Evolutionary conservation across 1,284 basidiomycete species (phyloP).

Genomic region (Leccinum subfulvum): DNA sequence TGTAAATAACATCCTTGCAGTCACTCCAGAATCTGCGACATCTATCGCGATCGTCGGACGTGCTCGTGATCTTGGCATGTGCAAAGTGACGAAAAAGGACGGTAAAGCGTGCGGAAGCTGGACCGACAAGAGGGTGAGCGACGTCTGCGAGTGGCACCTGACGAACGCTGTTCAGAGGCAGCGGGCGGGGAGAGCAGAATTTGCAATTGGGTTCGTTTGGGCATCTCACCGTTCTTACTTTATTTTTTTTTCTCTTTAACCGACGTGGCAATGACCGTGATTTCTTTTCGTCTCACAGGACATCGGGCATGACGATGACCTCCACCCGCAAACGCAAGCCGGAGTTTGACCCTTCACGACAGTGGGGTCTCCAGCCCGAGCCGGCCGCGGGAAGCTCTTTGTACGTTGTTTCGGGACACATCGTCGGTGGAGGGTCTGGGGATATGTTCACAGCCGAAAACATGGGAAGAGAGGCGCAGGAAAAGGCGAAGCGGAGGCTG

Average conservation of each 20-base stretch:
- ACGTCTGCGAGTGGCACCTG: slow-evolving; percentile 89
- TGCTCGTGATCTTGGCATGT: slow-evolving; percentile 84
- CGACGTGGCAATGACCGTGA: background rate
- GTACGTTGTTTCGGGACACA: slow-evolving; percentile 77
- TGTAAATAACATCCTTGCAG: slow-evolving; percentile 75
- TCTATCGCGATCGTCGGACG: slow-evolving; percentile 85
- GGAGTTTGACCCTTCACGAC: slow-evolving; percentile 61
- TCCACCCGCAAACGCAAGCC: slow-evolving; percentile 50
- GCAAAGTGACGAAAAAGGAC: slow-evolving; percentile 73
- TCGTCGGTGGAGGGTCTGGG: slow-evolving; percentile 50
- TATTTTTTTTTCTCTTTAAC: background rate
- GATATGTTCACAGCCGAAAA: slow-evolving; percentile 58
- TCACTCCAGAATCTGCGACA: slow-evolving; percentile 81
- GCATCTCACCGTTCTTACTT: background rate
- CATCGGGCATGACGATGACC: slow-evolving; percentile 61
- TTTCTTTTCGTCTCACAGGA: slow-evolving; percentile 41
- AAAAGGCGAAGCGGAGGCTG: slow-evolving; percentile 63
- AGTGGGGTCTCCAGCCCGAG: slow-evolving; percentile 70
- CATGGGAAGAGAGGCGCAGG: slow-evolving; percentile 73
- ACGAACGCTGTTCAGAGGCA: slow-evolving; percentile 75
- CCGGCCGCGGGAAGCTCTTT: slow-evolving; percentile 52
- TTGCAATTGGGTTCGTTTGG: slow-evolving; percentile 66
- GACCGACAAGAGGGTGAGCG: slow-evolving; percentile 81
- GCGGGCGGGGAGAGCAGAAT: slow-evolving; percentile 77
- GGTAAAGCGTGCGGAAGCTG: slow-evolving; percentile 82